Evolutionary conservation across 371 early-diverging fungal species (phyloP).

Genomic region (Rhizopus delemar): DNA sequence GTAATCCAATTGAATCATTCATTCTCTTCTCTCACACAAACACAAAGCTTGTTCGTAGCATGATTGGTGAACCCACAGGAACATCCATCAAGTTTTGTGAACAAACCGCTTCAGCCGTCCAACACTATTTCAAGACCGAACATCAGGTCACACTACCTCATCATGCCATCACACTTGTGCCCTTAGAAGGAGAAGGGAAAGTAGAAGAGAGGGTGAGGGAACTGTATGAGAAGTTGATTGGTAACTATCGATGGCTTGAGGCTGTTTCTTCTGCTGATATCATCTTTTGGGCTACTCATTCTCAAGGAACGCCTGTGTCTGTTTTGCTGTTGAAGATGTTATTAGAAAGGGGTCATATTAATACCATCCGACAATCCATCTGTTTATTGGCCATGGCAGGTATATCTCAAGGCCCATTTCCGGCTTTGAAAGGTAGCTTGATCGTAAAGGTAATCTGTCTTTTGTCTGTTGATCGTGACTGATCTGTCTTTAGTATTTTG

Average conservation of each 20-base stretch:
- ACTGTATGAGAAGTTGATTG: slow-evolving; percentile 68
- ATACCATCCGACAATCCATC: slow-evolving; percentile 67
- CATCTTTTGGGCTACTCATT: slow-evolving; percentile 88
- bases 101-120: slow-evolving; percentile 74
- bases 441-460: slow-evolving; percentile 65
- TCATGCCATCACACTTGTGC: slow-evolving; percentile 74
- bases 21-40: background rate
- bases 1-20: slow-evolving; percentile 16
- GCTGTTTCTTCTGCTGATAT: slow-evolving; percentile 74
- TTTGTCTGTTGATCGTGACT: background rate
- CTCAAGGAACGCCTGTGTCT: slow-evolving; percentile 93
- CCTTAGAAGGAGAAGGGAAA: slow-evolving; percentile 89
- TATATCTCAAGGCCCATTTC: slow-evolving; percentile 90
- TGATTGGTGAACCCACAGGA: slow-evolving; percentile 93
- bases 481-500: slow-evolving; percentile 65
- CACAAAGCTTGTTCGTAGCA: slow-evolving; percentile 61
- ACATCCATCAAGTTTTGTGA: slow-evolving; percentile 86
- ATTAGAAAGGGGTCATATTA: slow-evolving; percentile 70
- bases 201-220: slow-evolving; percentile 82
- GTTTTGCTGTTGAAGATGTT: slow-evolving; percentile 76
- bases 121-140: slow-evolving; percentile 56
- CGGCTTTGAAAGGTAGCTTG: slow-evolving; percentile 76
- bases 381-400: slow-evolving; percentile 92
- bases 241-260: slow-evolving; percentile 52
- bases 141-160: slow-evolving; percentile 62